Conservation (phyloP, 2,329 filamentous ascomycete genomes). For the Diaporthe nobilis region DNA sequence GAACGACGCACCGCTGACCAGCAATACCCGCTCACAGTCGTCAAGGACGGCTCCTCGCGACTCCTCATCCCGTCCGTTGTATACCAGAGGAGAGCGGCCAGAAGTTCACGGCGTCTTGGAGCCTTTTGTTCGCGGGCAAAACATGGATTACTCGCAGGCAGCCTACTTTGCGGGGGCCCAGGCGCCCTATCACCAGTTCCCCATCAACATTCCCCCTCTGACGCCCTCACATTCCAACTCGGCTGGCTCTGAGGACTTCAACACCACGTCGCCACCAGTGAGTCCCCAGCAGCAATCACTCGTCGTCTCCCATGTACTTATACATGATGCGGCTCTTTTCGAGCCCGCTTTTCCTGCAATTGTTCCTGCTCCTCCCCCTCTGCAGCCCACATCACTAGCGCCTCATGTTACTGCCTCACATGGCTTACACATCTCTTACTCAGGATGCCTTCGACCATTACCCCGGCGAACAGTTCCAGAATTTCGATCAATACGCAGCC, state of each 20-base stretch:
- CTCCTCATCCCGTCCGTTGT: neutral
- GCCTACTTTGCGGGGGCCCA: slow-evolving; percentile 64
- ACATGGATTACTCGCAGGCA: slow-evolving; percentile 69
- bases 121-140: slow-evolving; percentile 6
- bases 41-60: slow-evolving; percentile 12
- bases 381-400: slow-evolving; percentile 46
- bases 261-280: slow-evolving; percentile 68
- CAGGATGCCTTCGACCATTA: slow-evolving; percentile 67
- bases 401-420: slow-evolving; percentile 43
- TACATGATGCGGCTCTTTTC: slow-evolving; percentile 36
- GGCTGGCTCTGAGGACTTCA: slow-evolving; percentile 68
- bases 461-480: slow-evolving; percentile 63
- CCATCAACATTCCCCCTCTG: slow-evolving; percentile 65
- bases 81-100: neutral
- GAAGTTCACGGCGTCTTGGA: neutral
- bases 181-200: slow-evolving; percentile 61
- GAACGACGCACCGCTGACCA: slow-evolving; percentile 12
- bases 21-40: slow-evolving; percentile 1
- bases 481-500: slow-evolving; percentile 60
- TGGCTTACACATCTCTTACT: slow-evolving; percentile 53
- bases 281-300: slow-evolving; percentile 49
- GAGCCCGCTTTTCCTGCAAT: slow-evolving; percentile 40
- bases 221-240: slow-evolving; percentile 71
- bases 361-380: slow-evolving; percentile 43
- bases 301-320: slow-evolving; percentile 21